Evolutionary conservation across 805 yeast species (phyloP).

Genomic region (Ogataea nakhonphanomensis): DNA sequence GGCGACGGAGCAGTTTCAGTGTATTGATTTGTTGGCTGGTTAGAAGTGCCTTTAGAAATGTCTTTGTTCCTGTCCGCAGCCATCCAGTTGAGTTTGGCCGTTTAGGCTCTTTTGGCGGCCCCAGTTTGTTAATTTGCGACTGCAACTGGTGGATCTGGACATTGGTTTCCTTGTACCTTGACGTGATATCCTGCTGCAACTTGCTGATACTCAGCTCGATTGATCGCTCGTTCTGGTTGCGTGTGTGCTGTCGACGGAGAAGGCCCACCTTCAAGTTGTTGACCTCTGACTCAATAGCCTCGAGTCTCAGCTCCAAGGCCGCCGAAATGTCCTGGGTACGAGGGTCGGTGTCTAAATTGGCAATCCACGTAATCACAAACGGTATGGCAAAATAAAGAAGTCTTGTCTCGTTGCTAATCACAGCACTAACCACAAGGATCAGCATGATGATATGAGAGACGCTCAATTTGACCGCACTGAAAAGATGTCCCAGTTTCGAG

Average conservation of each 20-base stretch:
- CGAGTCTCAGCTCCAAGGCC: slow-evolving; percentile 5
- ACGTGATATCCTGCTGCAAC: slow-evolving; percentile 6
- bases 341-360: slow-evolving; percentile 7
- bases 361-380: slow-evolving; percentile 12
- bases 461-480: slow-evolving; percentile 8
- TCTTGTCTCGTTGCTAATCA: slow-evolving; percentile 13
- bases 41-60: slow-evolving; percentile 5
- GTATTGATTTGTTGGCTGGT: slow-evolving; percentile 10
- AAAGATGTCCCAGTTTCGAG: slow-evolving; percentile 6
- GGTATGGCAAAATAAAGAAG: slow-evolving; percentile 14
- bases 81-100: neutral
- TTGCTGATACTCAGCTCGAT: slow-evolving; percentile 8
- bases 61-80: slow-evolving; percentile 6
- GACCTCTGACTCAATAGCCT: slow-evolving; percentile 14
- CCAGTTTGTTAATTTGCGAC: neutral
- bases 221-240: slow-evolving; percentile 8
- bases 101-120: neutral
- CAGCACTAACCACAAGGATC: slow-evolving; percentile 13
- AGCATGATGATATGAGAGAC: slow-evolving; percentile 13
- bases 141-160: slow-evolving; percentile 8
- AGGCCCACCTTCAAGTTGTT: slow-evolving; percentile 7
- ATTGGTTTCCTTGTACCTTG: neutral
- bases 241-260: slow-evolving; percentile 12
- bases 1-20: slow-evolving; percentile 4
- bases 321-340: slow-evolving; percentile 3